Percentiles rank a stretch among this genome's conserved stretches.
phyloP scores from a whole-genome alignment of 352 stramenopile species.

The Sclerospora graminicola region DNA sequence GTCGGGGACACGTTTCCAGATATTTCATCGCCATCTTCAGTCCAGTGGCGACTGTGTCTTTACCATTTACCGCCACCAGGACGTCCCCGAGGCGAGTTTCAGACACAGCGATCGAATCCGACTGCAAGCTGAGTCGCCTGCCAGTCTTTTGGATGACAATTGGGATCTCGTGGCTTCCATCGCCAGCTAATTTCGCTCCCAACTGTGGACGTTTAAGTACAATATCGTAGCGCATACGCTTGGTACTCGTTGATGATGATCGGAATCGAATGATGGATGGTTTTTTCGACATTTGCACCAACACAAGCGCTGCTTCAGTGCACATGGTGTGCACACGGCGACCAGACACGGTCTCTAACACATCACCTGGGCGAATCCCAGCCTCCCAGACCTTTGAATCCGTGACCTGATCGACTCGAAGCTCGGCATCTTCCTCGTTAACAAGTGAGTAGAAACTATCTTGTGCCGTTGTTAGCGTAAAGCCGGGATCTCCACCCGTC shows the following conservation, averaged over 20 bases:
- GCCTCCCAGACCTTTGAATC: slow-evolving; percentile 29
- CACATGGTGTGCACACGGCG: slow-evolving; percentile 23
- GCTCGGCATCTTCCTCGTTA: slow-evolving; percentile 19
- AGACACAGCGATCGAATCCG: slow-evolving; percentile 3
- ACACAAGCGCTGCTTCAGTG: slow-evolving; percentile 21
- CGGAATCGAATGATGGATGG: slow-evolving; percentile 43
- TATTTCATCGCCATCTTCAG: slow-evolving; percentile 28
- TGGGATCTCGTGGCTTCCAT: slow-evolving; percentile 32
- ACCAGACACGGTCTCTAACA: slow-evolving; percentile 38
- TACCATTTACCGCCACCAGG: slow-evolving; percentile 44
- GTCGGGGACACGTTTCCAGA: slow-evolving; percentile 21
- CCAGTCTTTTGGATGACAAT: slow-evolving; percentile 31
- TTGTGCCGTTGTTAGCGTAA: slow-evolving; percentile 17
- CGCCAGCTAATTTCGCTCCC: slow-evolving; percentile 32
- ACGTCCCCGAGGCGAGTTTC: slow-evolving; percentile 32
- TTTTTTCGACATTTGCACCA: slow-evolving; percentile 18
- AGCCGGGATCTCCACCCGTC: slow-evolving; percentile 19
- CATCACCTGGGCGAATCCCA: slow-evolving; percentile 40
- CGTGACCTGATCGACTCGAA: slow-evolving; percentile 23
- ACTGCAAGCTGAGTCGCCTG: not conserved
- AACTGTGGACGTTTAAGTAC: slow-evolving; percentile 27
- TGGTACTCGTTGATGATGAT: slow-evolving; percentile 4
- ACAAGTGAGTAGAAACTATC: slow-evolving; percentile 3
- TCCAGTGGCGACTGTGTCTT: slow-evolving; percentile 34
- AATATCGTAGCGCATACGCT: slow-evolving; percentile 29